Evolutionary conservation across 2,329 filamentous ascomycete genomes (phyloP), one percentile per base, ranked within the genome.

Genomic region (Fusarium sp.): DNA sequence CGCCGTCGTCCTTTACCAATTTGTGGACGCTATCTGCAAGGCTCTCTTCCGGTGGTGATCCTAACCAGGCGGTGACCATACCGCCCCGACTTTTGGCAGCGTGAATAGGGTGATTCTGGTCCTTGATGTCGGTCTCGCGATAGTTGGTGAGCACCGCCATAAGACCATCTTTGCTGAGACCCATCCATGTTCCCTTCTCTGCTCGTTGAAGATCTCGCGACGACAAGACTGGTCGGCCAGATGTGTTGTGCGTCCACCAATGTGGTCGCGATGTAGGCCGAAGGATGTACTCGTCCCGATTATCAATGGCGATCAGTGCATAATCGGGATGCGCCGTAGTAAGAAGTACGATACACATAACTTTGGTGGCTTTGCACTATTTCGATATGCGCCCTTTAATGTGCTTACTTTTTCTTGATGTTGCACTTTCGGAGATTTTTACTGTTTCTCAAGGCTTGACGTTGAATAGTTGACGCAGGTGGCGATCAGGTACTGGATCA

Each of bases 261-360:
- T 89, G 85, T 8, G 88, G 88, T 61, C 86, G 82, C 53, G 86
- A 89, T 3, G 89, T 91, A 6, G 89, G 89, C 28, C 89, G 84
- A 15, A 90, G 83, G 67, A 91, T 87, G 79, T 87, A 91, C 77
- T 91, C 92, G 82, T 95, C 92, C 72, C 92, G 88, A 78, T 95
- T 95, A 80, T 94, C 89, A 76, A 94, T 83, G 63, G 93, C 81
- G 72, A 95, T 91, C 63, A 94, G 84, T 26, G 91, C 86, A 79
- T 94, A 94, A 70, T 87, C 83, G 11, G 92, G 92, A 76, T 94
- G 92, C 45, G 90, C 86, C 19, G 92, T 94, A 26, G 92, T 93
- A 61, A 93, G 82, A 45, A 94, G 83, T 49, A 89, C 90, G 80
- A 94, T 94, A 77, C 92, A 94, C 92, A 94, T 94, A 26, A 21